Evolutionary conservation across 2,329 filamentous ascomycete species (phyloP), one percentile per base, ranked within the genome.

Genomic region (Incumbomyces lentus): DNA sequence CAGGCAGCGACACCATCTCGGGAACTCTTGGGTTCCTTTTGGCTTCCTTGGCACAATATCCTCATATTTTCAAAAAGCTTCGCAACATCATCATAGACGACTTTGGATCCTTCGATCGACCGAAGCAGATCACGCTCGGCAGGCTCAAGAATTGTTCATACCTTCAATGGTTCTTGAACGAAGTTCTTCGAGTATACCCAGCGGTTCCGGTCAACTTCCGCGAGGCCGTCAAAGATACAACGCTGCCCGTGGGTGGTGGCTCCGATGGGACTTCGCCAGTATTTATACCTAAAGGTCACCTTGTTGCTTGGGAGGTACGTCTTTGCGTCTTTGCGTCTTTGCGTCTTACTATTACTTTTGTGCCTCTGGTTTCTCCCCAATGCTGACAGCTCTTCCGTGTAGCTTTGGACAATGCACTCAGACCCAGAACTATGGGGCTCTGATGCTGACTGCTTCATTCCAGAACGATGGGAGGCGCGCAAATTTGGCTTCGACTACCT

Each of bases 391-490:
- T 42, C 8, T 42, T 42, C 40, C 40, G 17, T 42, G 40, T 42
- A 42, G 40, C 40, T 35, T 35, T 35, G 40, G 40, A 42, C 40
- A 42, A 42, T 42, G 40, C 40, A 42, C 40, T 26, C 22, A 26
- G 22, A 26, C 4, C 8, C 22, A 4, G 54, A 55, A 11, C 39
- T 55, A 8, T 57, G 53, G 53, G 54, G 54, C 12, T 42, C 48
- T 1, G 54, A 57, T 36, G 54, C 48, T 2, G 47, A 49, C 19
- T 45, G 68, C 30, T 87, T 79, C 64, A 71, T 69, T 49, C 84
- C 84, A 1, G 82, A 86, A 40, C 71, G 83, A 48, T 88, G 83
- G 83, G 66, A 64, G 54, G 82, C 1, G 80, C 83, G 36, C 69
- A 84, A 29, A 83, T 86, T 59, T 86, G 84, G 63, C 78, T 88